phyloP scores from a whole-genome alignment of 768 basidiomycete species.

The Psilocybe cyanescens region DNA sequence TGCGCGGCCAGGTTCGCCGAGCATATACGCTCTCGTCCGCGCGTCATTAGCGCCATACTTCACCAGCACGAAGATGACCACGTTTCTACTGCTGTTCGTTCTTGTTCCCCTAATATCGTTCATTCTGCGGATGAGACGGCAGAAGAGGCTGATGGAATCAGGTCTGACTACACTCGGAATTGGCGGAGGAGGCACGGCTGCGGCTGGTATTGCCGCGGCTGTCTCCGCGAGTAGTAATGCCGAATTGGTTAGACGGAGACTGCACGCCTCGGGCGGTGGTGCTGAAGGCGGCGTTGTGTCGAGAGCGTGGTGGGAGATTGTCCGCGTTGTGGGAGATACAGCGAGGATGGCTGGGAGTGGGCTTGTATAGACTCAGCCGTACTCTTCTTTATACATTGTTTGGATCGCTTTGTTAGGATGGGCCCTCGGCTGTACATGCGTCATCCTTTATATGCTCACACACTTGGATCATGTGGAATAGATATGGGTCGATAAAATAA shows the following conservation, averaged over 20 bases:
- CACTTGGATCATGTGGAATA: background rate
- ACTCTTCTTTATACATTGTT: background rate
- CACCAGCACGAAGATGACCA: conserved; percentile 48
- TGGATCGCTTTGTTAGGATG: background rate
- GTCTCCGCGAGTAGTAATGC: conserved; percentile 42
- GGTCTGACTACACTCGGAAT: conserved; percentile 13
- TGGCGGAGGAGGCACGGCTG: conserved; percentile 13
- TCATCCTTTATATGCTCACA: background rate
- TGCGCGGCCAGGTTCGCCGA: conserved; percentile 24
- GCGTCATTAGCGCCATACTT: conserved; percentile 54
- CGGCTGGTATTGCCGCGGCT: conserved; percentile 16
- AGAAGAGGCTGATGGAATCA: conserved; percentile 33
- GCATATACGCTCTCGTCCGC: conserved; percentile 47
- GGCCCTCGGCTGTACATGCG: background rate
- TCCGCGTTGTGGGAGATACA: conserved; percentile 64
- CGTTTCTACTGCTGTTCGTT: conserved; percentile 51
- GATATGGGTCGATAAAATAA: too few relatives aligned
- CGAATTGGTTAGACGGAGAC: conserved; percentile 59
- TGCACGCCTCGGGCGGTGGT: conserved; percentile 46
- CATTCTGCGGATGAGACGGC: conserved; percentile 53
- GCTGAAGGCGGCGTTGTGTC: conserved; percentile 37
- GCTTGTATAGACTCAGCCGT: conserved; percentile 16
- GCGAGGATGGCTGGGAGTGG: conserved; percentile 80
- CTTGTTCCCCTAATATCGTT: conserved; percentile 51
- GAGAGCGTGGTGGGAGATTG: conserved; percentile 53